Base-by-base conservation (phyloP, 495 filamentous ascomycete genomes). In the Bacidia gigantensis region DNA sequence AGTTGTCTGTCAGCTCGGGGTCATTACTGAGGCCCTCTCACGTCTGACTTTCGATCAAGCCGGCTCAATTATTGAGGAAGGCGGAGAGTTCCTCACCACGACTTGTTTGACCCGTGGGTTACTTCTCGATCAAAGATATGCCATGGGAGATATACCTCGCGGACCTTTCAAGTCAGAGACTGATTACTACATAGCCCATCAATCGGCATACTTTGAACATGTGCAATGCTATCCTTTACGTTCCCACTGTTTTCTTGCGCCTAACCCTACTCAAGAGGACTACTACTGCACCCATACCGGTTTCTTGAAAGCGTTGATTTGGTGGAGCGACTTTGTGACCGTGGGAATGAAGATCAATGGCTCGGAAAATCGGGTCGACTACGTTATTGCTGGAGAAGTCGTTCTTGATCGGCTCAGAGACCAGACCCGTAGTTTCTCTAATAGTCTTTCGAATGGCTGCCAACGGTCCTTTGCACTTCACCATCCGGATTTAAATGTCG, bases 301-400 rank as follows among this genome's bases (percentile, higher is more conserved):
- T 14, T 35, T 7, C 29, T 7, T 35, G 7, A 5, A 14, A 14
- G 29, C 29, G 29, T 7, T 14, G 5, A 14, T 7, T 35, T 14
- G 29, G 7, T 35, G 29, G 29, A 35, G 14, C 29, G 29, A 70
- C 35, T 70, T 65, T 29, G 56, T 62, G 40, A 41, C 62, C 14
- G 24, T 66, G 20, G 62, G 63, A 46, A 1, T 21, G 25, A 68
- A 65, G 50, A 60, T 51, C 17, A 60, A 67, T 44, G 42, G 54
- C 0, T 35, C 62, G 29, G 51, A 59, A 20, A 63, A 67, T 52
- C 57, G 56, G 55, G 48, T 66, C 35, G 63, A 67, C 22, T 70
- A 67, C 47, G 56, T 60, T 10, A 57, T 67, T 51, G 60, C 55
- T 41, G 61, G 55, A 21, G 56, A 65, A 14, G 56, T 5, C 29